Percentiles rank a stretch among this genome's conserved stretches.
Evolutionary conservation across 2,329 filamentous ascomycete genomes (phyloP).

Genomic region (Ascosphaera acerosa): DNA sequence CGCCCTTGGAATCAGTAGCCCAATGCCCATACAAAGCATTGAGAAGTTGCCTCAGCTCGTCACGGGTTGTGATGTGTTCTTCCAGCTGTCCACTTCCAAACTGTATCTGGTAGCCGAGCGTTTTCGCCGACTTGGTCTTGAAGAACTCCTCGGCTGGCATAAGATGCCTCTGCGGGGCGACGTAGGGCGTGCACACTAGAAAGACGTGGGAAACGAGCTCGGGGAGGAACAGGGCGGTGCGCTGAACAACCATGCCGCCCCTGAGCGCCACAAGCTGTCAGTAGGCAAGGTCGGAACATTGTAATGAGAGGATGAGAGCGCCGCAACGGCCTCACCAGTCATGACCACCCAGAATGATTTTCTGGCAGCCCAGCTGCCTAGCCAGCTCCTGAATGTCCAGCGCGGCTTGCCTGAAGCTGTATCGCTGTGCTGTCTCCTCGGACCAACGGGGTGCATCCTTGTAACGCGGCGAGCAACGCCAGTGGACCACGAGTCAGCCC

Average conservation of each 20-base stretch:
- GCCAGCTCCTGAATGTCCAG: slow-evolving; percentile 53
- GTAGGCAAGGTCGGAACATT: too few relatives aligned
- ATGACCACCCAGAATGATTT: slow-evolving; percentile 65
- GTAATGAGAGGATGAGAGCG: too few relatives aligned
- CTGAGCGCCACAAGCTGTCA: slow-evolving; percentile 9
- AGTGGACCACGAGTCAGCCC: too few relatives aligned
- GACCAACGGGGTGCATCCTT: slow-evolving; percentile 26
- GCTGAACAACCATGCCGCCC: slow-evolving; percentile 58
- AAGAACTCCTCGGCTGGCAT: slow-evolving; percentile 35
- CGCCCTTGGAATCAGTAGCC: slow-evolving; percentile 20
- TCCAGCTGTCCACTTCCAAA: slow-evolving; percentile 45
- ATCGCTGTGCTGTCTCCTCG: slow-evolving; percentile 34
- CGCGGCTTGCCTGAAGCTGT: slow-evolving; percentile 45
- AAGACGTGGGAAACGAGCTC: slow-evolving; percentile 50
- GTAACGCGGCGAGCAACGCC: too few relatives aligned
- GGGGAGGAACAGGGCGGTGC: slow-evolving; percentile 47
- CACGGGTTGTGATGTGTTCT: slow-evolving; percentile 27
- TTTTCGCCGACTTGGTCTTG: slow-evolving; percentile 23
- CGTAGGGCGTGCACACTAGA: slow-evolving; percentile 55
- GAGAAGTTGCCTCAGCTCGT: slow-evolving; percentile 44
- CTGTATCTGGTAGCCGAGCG: slow-evolving; percentile 62
- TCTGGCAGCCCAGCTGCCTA: slow-evolving; percentile 26
- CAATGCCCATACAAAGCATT: slow-evolving; percentile 43
- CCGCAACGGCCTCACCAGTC: slow-evolving; percentile 41
- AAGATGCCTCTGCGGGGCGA: slow-evolving; percentile 27